Conservation (phyloP, 1,139 yeast species). For the Sugiyamaella sp. region DNA sequence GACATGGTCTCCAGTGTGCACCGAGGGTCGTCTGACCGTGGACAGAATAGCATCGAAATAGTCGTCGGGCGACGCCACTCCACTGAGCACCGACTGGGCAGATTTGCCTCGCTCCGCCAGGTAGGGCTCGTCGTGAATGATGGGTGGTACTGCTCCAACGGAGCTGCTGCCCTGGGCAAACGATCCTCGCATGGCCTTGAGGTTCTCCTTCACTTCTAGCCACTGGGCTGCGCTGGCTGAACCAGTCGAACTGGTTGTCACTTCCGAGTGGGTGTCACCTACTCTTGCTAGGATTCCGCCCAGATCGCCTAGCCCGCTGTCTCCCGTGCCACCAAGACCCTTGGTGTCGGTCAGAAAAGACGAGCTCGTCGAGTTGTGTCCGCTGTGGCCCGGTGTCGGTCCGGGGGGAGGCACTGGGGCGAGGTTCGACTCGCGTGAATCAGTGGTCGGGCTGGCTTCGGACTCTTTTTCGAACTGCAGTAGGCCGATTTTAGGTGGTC, state of each 20-base stretch:
- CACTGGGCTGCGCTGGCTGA: slow-evolving; percentile 24
- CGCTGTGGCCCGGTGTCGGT: slow-evolving; percentile 13
- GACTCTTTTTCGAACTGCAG: slow-evolving; percentile 11
- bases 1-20: slow-evolving; percentile 37
- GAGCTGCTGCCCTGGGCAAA: slow-evolving; percentile 19
- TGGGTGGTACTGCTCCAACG: slow-evolving; percentile 21
- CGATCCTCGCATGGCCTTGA: slow-evolving; percentile 30
- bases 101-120: slow-evolving; percentile 18
- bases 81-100: slow-evolving; percentile 21
- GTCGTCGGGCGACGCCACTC: slow-evolving; percentile 29
- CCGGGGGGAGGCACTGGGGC: slow-evolving; percentile 15
- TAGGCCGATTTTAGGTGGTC: slow-evolving; percentile 13
- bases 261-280: not conserved
- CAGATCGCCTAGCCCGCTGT: slow-evolving; percentile 6
- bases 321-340: slow-evolving; percentile 12
- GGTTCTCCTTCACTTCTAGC: slow-evolving; percentile 33
- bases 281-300: slow-evolving; percentile 1
- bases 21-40: slow-evolving; percentile 34
- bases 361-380: slow-evolving; percentile 2
- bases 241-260: not conserved
- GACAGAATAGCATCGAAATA: slow-evolving; percentile 31
- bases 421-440: not conserved
- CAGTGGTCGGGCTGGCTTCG: not conserved
- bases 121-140: slow-evolving; percentile 21
- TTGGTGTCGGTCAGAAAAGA: slow-evolving; percentile 5